Evolutionary conservation across 129 eudicot species (phyloP), one percentile per base, ranked within the genome.

Genomic region (Gnaphalium uliginosum): DNA sequence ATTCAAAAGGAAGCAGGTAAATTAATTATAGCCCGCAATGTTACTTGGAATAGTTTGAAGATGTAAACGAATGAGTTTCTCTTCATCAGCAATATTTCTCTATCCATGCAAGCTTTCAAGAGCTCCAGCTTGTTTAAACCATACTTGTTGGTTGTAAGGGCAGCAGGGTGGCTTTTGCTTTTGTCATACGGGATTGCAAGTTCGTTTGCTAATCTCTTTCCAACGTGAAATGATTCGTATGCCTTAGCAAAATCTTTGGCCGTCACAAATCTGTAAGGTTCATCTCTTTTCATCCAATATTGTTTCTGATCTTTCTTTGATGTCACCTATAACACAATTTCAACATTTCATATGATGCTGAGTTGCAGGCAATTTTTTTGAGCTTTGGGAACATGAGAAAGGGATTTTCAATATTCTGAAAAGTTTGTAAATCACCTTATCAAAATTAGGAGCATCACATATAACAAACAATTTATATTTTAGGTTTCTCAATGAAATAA

Each of bases 231-330:
- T 37, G 90, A 85, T 32, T 82, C 66, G 68, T 79, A 88, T 18
- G 96, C 92, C 62, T 84, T 82, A 0, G 85, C 76, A 67, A 93
- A 93, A 68, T 93, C 96, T 29, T 81, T 83, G 13, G 85, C 68
- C 17, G 92, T 83, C 26, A 93, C 73, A 74, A 87, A 93, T 37
- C 88, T 83, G 66, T 93, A 90, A 19, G 92, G 88, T 78, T 79
- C 78, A 17, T 92, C 81, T 62, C 76, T 78, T 24, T 79, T 80
- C 26, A 51, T 25, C 98, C 98, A 93, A 54, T 89, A 93, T 63
- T 90, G 98, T 29, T 73, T 8, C 72, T 93, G 98, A 79, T 93
- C 98, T 79, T 93, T 88, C 89, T 79, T 88, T 43, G 98, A 93
- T 56, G 96, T 92, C 77, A 92, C 98, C 93, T 89, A 73, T 30